Evolutionary conservation across 768 basidiomycete genomes (phyloP), one percentile per base, ranked within the genome.

Genomic region (Leccinum variicolor): DNA sequence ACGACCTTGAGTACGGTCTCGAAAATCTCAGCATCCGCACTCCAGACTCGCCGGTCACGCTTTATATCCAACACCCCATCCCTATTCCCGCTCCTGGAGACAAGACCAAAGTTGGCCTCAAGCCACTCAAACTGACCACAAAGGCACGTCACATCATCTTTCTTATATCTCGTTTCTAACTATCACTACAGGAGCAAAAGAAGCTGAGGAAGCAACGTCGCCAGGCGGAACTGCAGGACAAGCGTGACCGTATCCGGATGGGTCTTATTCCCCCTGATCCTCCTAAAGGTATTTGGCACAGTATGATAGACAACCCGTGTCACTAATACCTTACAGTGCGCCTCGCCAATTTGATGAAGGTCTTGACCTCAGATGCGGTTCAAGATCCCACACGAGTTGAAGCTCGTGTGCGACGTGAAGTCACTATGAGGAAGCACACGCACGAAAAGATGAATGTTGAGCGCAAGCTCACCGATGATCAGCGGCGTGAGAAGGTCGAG

Each of bases 381-480:
- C 91, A 94, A 81, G 97, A 98, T 70, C 97, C 97, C 0, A 99
- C 97, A 2, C 87, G 94, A 52, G 93, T 99, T 3, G 97, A 99
- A 72, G 96, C 96, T 6, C 89, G 92, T 31, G 95, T 99, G 14
- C 81, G 94, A 48, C 81, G 92, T 33, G 97, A 99, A 71, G 96
- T 98, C 28, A 90, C 91, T 0, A 89, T 87, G 78, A 83, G 97
- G 61, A 89, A 89, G 66, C 86, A 93, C 62, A 81, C 78, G 8
- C 97, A 99, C 70, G 92, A 97, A 69, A 92, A 93, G 80, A 91
- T 89, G 83, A 99, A 99, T 64, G 78, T 85, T 5, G 91, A 92
- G 69, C 85, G 95, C 48, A 94, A 96, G 74, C 81, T 99, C 31
- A 95, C 89, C 0, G 88, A 92, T 59, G 97, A 98, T 41, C 90